Evolutionary conservation across 1,284 basidiomycete genomes (phyloP), one percentile per base, ranked within the genome.

Genomic region (Sporisorium reilianum): DNA sequence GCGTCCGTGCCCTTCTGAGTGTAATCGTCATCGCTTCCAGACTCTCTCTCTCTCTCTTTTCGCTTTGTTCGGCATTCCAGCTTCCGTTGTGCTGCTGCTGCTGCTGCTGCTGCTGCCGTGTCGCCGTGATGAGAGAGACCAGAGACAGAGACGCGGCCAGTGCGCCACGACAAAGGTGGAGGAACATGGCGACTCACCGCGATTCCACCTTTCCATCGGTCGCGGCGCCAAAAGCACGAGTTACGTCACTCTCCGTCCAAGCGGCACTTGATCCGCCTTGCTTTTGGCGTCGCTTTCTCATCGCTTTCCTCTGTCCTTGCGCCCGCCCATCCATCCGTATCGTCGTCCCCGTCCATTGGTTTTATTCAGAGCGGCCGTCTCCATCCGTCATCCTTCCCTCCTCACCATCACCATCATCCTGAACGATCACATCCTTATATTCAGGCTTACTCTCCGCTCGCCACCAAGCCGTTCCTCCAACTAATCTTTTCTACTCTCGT

Each of bases 351-450:
- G 12, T 14, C 44, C 11, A 9, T 10, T 45, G 22, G 49, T 22
- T 28, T 22, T 20, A 28, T 41, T n/a, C 8, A 26, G 11, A 14
- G 14, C 11, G 16, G 7, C 26, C 20, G 22, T 23, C 7, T 30
- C 38, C 25, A 40, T 52, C 34, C 51, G 7, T 16, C 26, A 32
- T 18, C 30, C 44, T 48, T 57, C 23, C 32, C 48, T 64, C 59
- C 38, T 50, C 55, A 46, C 54, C 64, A 60, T 48, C 69, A 59
- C 22, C 69, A 72, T 45, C 51, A 38, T 50, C 63, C 48, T 16
- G 55, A 72, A 53, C 54, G 32, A 60, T 52, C 49, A 64, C 48
- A 53, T 45, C 62, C 62, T 23, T 36, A 18, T 46, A 46, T n/a
- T 44, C 41, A 56, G 60, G 52, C 56, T 46, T 30, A 22, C 20